phyloP scores from a whole-genome alignment of 371 early-diverging fungal genomes.

The Saksenaea vasiformis region DNA sequence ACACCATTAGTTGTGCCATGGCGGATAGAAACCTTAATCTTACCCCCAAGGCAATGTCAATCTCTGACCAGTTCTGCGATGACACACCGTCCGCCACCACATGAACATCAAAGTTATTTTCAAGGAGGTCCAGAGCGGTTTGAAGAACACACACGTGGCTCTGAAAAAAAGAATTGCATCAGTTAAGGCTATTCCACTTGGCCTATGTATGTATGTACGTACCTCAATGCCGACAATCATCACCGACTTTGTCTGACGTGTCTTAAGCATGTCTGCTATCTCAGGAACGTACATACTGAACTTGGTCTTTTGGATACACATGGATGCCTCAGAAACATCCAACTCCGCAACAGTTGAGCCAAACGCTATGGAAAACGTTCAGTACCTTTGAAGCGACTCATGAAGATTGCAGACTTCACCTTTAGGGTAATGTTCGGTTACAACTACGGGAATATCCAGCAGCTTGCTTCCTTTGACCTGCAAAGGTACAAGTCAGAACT shows the following conservation, averaged over 20 bases:
- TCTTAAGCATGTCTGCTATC: slow-evolving; percentile 60
- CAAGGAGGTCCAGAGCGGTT: slow-evolving; percentile 87
- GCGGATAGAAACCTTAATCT: too few species aligned
- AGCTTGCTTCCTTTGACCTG: slow-evolving; percentile 68
- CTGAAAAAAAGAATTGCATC: slow-evolving; percentile 32
- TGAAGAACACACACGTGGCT: slow-evolving; percentile 94
- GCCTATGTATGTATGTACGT: slow-evolving; percentile 8
- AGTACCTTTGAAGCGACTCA: slow-evolving; percentile 42
- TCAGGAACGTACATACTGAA: slow-evolving; percentile 89
- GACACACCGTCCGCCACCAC: slow-evolving; percentile 92
- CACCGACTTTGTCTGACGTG: slow-evolving; percentile 64
- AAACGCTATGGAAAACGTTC: slow-evolving; percentile 67
- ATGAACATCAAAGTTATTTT: slow-evolving; percentile 75
- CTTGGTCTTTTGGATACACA: slow-evolving; percentile 73
- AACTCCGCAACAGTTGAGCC: slow-evolving; percentile 84
- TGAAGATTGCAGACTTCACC: slow-evolving; percentile 37
- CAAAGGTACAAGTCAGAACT: neutral
- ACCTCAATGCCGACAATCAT: slow-evolving; percentile 94
- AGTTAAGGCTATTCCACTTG: neutral
- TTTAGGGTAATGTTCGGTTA: slow-evolving; percentile 88
- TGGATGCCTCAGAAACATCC: slow-evolving; percentile 62
- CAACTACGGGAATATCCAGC: slow-evolving; percentile 82
- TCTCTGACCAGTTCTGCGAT: slow-evolving; percentile 83
- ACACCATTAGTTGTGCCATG: too few species aligned
- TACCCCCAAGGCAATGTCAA: slow-evolving; percentile 81